These are phyloP conservation scores for Clavariopsis aquatica DNA, from an alignment of 495 filamentous ascomycete genomes.

Conservation along the genomic window DNA sequence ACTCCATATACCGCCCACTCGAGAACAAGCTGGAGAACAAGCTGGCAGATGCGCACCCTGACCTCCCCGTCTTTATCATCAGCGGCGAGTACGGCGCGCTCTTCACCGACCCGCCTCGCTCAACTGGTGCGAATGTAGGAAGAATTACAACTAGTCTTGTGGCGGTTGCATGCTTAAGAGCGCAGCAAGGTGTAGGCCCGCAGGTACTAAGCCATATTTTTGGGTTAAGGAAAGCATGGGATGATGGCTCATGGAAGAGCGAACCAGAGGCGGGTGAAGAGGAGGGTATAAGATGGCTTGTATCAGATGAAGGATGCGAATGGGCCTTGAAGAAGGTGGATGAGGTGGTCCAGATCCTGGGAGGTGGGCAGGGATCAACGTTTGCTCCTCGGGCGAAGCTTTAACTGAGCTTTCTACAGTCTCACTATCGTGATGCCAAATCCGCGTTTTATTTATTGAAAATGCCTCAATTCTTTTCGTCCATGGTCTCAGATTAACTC, in stretches of 20 bases:
- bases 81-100: conserved; percentile 69
- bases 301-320: conserved; percentile 68
- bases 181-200: conserved; percentile 76
- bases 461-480: not conserved
- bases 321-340: conserved; percentile 74
- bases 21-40: conserved; percentile 66
- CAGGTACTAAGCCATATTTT: conserved; percentile 77
- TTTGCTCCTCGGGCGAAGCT: conserved; percentile 35
- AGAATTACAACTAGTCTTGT: conserved; percentile 66
- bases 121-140: conserved; percentile 55
- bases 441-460: not conserved
- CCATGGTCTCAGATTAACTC: not conserved
- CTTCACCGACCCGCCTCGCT: conserved; percentile 60
- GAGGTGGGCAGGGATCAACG: conserved; percentile 54
- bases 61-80: conserved; percentile 75
- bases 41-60: conserved; percentile 69
- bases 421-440: not conserved
- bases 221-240: conserved; percentile 69
- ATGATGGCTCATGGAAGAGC: conserved; percentile 59
- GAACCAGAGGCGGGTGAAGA: conserved; percentile 53
- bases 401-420: conserved; percentile 1
- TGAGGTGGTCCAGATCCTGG: conserved; percentile 64
- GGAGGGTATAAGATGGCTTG: conserved; percentile 63
- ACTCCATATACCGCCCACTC: conserved; percentile 71
- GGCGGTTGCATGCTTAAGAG: conserved; percentile 67